phyloP scores from a whole-genome alignment of 331 rosid species.

The Malus hybrid region DNA sequence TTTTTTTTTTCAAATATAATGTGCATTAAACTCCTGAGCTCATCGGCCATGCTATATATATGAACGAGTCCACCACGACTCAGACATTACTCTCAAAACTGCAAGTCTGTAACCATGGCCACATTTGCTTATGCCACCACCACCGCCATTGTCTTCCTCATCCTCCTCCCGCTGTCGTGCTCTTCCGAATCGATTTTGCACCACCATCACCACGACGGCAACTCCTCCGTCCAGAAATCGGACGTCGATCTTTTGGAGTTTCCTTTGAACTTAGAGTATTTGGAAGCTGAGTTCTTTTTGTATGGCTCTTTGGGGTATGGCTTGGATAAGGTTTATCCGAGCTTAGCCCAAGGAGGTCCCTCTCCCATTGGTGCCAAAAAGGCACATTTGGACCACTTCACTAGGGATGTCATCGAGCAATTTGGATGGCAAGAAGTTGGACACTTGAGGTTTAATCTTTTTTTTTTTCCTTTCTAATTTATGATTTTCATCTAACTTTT shows the following conservation, averaged over 20 bases:
- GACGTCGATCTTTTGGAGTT: constrained; percentile 62
- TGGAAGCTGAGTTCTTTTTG: constrained; percentile 82
- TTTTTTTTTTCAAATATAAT: not conserved
- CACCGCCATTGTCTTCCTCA: constrained; percentile 6
- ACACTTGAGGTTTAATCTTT: constrained; percentile 51
- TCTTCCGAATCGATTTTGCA: not conserved
- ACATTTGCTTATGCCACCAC: not conserved
- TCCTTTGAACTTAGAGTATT: constrained; percentile 61
- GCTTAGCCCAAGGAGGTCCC: constrained; percentile 50
- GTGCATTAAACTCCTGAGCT: not conserved
- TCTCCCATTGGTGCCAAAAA: constrained; percentile 52
- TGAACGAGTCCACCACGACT: not conserved
- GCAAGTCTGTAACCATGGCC: not conserved
- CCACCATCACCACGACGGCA: rapidly evolving
- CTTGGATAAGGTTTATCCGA: constrained; percentile 49
- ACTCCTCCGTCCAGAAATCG: not conserved
- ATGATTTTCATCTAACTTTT: not conserved
- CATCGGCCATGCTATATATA: not conserved
- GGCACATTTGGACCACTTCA: constrained; percentile 29
- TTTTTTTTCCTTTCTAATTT: not conserved
- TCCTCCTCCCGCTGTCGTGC: constrained; percentile 9
- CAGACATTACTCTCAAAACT: not conserved
- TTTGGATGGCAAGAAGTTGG: constrained; percentile 28
- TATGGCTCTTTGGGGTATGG: constrained; percentile 65
- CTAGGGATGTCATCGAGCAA: constrained; percentile 37